Evolutionary conservation across 164 flowering plant species (phyloP).

Genomic region (Nymphaea thermarum): DNA sequence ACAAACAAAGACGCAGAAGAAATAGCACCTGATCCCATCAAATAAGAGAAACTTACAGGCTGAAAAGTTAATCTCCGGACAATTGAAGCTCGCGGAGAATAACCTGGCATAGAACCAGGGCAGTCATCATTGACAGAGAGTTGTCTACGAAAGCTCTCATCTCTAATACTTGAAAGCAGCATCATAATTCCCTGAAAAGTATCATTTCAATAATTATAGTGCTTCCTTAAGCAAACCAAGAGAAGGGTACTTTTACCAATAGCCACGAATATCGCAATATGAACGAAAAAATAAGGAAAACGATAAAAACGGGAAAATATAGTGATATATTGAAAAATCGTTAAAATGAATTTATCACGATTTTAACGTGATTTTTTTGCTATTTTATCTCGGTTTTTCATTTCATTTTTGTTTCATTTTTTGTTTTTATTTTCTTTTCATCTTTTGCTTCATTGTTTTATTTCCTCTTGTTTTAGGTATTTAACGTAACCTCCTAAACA

Average conservation of each 20-base stretch:
- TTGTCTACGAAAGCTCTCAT: slow-evolving; percentile 31
- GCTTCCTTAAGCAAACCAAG: background rate
- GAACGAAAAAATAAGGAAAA: no score
- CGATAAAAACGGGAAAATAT: no score
- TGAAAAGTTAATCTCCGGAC: background rate
- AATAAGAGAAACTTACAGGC: background rate
- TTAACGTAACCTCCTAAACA: no score
- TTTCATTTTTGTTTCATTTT: no score
- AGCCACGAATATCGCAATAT: no score
- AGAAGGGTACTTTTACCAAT: background rate
- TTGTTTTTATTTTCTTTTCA: no score
- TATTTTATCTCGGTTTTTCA: background rate
- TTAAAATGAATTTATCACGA: background rate
- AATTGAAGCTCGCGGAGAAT: slow-evolving; percentile 10
- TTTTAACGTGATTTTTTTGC: background rate
- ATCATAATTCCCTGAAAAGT: slow-evolving; percentile 55
- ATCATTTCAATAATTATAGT: background rate
- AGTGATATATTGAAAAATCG: background rate
- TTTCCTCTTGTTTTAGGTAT: no score
- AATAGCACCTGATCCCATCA: no score
- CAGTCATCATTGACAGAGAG: slow-evolving; percentile 25
- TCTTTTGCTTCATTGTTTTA: no score
- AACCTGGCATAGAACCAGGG: slow-evolving; percentile 26
- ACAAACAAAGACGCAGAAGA: no score
- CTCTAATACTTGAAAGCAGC: slow-evolving; percentile 49